phyloP scores from a whole-genome alignment of 495 filamentous ascomycete genomes.

The Penicillium manginii region DNA sequence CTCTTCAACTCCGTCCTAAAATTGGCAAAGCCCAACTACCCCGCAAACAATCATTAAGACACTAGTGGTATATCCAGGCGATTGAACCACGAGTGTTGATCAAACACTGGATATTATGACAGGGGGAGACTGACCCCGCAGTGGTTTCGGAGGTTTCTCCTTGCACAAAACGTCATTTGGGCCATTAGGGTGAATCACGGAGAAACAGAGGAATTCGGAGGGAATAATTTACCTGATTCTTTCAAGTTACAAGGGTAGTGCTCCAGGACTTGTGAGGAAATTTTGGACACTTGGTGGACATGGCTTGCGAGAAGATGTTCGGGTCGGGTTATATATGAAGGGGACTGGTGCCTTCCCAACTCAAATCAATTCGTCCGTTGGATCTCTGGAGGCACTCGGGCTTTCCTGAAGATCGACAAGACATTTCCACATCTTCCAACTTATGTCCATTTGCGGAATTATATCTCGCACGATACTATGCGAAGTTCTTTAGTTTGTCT shows the following conservation, averaged over 20 bases:
- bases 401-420: too few species aligned
- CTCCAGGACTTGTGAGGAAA: background rate
- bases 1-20: conserved; percentile 9
- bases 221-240: background rate
- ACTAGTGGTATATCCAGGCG: background rate
- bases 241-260: background rate
- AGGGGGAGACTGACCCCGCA: conserved; percentile 1
- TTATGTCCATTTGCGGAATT: background rate
- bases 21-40: conserved; percentile 4
- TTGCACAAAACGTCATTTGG: background rate
- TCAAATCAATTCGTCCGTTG: too few species aligned
- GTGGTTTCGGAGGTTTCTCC: conserved; percentile 3
- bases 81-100: background rate
- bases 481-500: conserved; percentile 12
- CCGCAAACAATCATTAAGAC: background rate
- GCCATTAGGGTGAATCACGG: background rate
- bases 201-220: background rate
- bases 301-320: background rate
- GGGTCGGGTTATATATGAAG: background rate
- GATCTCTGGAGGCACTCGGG: too few species aligned
- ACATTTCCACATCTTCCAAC: too few species aligned
- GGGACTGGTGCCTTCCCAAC: background rate
- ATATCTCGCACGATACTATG: background rate
- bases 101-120: background rate
- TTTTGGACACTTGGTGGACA: background rate